These are phyloP conservation scores for Pseudocercospora fijiensis DNA, from an alignment of 2,329 filamentous ascomycete genomes.

Conservation along the genomic window DNA sequence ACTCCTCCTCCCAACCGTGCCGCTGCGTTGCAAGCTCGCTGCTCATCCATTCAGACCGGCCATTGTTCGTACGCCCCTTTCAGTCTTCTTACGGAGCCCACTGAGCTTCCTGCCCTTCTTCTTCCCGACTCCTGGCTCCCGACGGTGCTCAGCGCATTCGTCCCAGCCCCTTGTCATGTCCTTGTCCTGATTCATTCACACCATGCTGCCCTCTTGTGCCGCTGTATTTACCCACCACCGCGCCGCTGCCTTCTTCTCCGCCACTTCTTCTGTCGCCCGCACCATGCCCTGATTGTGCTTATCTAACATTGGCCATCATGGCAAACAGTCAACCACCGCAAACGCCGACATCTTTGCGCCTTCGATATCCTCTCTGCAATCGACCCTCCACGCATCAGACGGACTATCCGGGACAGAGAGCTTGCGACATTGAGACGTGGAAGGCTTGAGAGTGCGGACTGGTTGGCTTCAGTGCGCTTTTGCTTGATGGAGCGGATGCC, in stretches of 20 bases:
- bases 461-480: neutral
- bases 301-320: constrained; percentile 32
- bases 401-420: neutral
- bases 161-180: constrained; percentile 6
- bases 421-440: neutral
- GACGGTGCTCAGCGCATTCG: constrained; percentile 2
- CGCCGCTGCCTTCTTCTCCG: constrained; percentile 31
- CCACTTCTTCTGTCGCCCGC: constrained; percentile 26
- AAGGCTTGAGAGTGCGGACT: neutral
- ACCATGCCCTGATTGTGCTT: constrained; percentile 22
- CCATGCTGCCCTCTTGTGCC: constrained; percentile 17
- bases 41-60: constrained; percentile 21
- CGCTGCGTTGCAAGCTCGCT: constrained; percentile 3
- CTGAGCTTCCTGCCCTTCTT: constrained; percentile 17
- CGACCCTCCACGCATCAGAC: neutral
- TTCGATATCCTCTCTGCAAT: neutral
- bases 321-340: constrained; percentile 30
- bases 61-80: constrained; percentile 34
- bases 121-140: constrained; percentile 9
- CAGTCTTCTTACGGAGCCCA: constrained; percentile 20
- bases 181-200: neutral
- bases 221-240: constrained; percentile 24
- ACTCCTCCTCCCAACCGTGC: neutral
- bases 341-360: neutral
- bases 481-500: constrained; percentile 25